Evolutionary conservation across 306 rosid species (phyloP).

Genomic region (Rosa persica): DNA sequence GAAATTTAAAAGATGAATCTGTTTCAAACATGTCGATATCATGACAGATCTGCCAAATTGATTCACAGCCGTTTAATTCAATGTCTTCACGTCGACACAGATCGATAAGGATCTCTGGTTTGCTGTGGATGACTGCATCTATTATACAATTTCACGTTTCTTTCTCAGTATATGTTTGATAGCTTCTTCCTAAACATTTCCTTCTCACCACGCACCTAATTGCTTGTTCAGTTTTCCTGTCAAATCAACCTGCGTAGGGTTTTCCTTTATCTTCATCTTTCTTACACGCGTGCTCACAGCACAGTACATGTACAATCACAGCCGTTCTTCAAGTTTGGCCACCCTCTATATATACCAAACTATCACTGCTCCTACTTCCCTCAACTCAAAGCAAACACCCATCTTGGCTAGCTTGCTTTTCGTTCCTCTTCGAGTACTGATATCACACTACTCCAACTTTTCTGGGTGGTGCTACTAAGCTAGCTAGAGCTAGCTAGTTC

Average conservation of each 20-base stretch:
- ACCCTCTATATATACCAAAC: conserved; percentile 12
- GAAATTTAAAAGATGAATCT: neutral
- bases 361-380: neutral
- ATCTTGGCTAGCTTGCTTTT: neutral
- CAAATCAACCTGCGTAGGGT: neutral
- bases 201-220: neutral
- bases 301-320: conserved; percentile 17
- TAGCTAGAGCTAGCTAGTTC: neutral
- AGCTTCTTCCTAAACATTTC: neutral
- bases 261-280: conserved; percentile 3
- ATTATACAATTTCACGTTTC: conserved; percentile 48
- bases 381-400: neutral
- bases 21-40: conserved; percentile 38
- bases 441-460: neutral
- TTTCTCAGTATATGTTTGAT: neutral
- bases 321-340: conserved; percentile 21
- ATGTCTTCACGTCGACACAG: neutral
- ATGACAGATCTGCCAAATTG: conserved; percentile 22
- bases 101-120: neutral
- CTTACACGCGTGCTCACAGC: neutral
- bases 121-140: conserved; percentile 4
- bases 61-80: neutral
- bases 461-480: neutral
- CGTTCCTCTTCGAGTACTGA: neutral
- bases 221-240: conserved; percentile 6